phyloP scores from a whole-genome alignment of 2,329 filamentous ascomycete genomes.

The Cladorrhinum sp. region DNA sequence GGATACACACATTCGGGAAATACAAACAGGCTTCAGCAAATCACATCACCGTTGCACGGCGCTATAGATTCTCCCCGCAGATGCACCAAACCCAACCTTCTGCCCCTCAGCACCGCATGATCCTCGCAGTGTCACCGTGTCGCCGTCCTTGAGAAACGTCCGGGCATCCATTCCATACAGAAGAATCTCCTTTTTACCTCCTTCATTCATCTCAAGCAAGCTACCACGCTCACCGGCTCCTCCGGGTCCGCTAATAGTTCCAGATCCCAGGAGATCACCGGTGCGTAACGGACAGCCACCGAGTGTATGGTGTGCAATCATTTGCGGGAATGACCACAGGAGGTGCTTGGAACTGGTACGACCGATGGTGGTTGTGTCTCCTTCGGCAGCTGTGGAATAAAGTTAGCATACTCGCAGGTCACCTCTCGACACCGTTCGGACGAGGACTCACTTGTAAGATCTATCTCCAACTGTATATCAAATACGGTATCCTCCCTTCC shows the following conservation, averaged over 20 bases:
- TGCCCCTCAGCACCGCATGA: slow-evolving; percentile 33
- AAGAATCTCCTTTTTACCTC: slow-evolving; percentile 43
- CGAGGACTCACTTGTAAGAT: slow-evolving; percentile 51
- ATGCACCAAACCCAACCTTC: slow-evolving; percentile 45
- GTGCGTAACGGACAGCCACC: slow-evolving; percentile 72
- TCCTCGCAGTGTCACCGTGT: slow-evolving; percentile 42
- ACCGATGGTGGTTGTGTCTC: slow-evolving; percentile 55
- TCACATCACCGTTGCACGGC: slow-evolving; percentile 2
- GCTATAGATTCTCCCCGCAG: slow-evolving; percentile 26
- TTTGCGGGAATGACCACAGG: slow-evolving; percentile 80
- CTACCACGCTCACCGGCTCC: slow-evolving; percentile 38
- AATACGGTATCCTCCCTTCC: slow-evolving; percentile 57
- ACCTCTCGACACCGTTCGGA: background rate
- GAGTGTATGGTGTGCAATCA: slow-evolving; percentile 75
- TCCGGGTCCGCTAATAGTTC: slow-evolving; percentile 62
- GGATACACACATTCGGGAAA: no score
- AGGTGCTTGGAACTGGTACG: slow-evolving; percentile 63
- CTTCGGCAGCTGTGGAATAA: slow-evolving; percentile 37
- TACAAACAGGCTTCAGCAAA: background rate
- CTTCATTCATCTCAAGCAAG: slow-evolving; percentile 44
- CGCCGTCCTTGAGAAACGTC: slow-evolving; percentile 46
- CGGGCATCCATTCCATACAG: slow-evolving; percentile 40
- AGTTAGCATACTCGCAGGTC: background rate
- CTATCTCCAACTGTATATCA: slow-evolving; percentile 67
- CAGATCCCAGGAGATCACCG: slow-evolving; percentile 73